A percentile compares a stretch with the other conserved stretches of the same genome.
Conservation (phyloP, 345 rosid species). For the Gossypium australe region DNA sequence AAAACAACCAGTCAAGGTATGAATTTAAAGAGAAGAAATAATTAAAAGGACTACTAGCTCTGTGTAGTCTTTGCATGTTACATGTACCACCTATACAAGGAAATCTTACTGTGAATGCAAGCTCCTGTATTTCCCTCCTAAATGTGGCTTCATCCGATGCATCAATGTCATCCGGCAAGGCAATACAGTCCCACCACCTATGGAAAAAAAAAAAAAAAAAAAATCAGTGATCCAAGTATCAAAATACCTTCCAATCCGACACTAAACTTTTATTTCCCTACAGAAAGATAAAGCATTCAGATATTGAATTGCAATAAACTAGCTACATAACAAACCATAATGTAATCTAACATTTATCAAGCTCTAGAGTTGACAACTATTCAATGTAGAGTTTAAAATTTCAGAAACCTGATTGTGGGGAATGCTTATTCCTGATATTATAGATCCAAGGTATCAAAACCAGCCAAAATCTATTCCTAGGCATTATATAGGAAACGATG, state of each 20-base stretch:
- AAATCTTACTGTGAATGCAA: conserved; percentile 56
- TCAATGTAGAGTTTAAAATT: not conserved
- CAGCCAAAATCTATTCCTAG: not conserved
- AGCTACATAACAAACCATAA: not conserved
- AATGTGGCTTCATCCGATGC: conserved; percentile 58
- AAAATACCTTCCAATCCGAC: conserved; percentile 2
- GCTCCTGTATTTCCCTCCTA: conserved; percentile 70
- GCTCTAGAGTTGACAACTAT: not conserved
- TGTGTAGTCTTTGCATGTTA: not conserved
- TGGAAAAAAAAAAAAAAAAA: not conserved
- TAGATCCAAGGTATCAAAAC: not conserved
- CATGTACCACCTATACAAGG: not conserved
- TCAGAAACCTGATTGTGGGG: not conserved
- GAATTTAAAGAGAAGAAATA: not conserved
- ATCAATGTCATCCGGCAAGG: conserved; percentile 81
- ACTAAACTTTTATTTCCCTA: not conserved
- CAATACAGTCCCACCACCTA: conserved; percentile 97
- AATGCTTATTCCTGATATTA: not conserved
- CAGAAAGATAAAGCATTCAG: not conserved
- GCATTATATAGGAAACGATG: not conserved
- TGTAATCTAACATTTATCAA: not conserved
- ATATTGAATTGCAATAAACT: not conserved
- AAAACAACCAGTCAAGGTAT: conserved; percentile 11
- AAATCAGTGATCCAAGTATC: not conserved
- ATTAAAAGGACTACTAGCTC: not conserved